Conservation (phyloP, 148 eudicot genomes). For the Camellia lanceoleosa region DNA sequence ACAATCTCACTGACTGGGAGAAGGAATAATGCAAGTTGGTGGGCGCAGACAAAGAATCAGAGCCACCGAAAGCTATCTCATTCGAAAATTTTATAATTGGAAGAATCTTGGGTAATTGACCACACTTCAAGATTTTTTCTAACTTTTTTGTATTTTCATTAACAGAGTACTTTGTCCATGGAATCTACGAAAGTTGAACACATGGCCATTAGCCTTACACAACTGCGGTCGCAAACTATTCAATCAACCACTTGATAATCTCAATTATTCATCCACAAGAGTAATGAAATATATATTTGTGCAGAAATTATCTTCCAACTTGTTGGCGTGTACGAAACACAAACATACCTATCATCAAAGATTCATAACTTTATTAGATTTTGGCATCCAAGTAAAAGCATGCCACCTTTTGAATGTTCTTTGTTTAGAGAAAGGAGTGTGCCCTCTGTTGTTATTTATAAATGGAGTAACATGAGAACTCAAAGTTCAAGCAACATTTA, state of each 20-base stretch:
- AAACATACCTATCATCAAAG: slow-evolving; percentile 23
- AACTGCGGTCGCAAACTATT: slow-evolving; percentile 8
- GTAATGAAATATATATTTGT: not conserved
- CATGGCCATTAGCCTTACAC: slow-evolving; percentile 10
- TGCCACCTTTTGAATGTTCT: slow-evolving; percentile 41
- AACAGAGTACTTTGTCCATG: slow-evolving; percentile 9
- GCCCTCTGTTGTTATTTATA: slow-evolving; percentile 39
- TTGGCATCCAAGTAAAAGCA: slow-evolving; percentile 56
- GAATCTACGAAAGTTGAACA: slow-evolving; percentile 9
- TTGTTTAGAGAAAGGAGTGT: slow-evolving; percentile 22
- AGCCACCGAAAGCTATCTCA: slow-evolving; percentile 19
- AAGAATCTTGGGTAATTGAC: slow-evolving; percentile 42
- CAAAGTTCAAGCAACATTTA: slow-evolving; percentile 33
- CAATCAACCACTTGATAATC: slow-evolving; percentile 12
- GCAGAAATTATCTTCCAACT: slow-evolving; percentile 11
- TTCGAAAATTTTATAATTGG: slow-evolving; percentile 31
- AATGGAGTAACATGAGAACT: slow-evolving; percentile 38
- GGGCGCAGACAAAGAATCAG: too few species aligned
- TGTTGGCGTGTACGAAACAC: slow-evolving; percentile 8
- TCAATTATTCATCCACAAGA: slow-evolving; percentile 4
- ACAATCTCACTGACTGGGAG: too few species aligned
- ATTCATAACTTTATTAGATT: slow-evolving; percentile 29
- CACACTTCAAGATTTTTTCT: slow-evolving; percentile 18
- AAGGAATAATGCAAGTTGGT: too few species aligned
- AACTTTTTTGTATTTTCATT: slow-evolving; percentile 14